Percentiles rank a stretch among this genome's conserved stretches.
These are phyloP conservation scores for Citrus mangshanensis DNA, from an alignment of 345 rosid species.

Conservation along the genomic window DNA sequence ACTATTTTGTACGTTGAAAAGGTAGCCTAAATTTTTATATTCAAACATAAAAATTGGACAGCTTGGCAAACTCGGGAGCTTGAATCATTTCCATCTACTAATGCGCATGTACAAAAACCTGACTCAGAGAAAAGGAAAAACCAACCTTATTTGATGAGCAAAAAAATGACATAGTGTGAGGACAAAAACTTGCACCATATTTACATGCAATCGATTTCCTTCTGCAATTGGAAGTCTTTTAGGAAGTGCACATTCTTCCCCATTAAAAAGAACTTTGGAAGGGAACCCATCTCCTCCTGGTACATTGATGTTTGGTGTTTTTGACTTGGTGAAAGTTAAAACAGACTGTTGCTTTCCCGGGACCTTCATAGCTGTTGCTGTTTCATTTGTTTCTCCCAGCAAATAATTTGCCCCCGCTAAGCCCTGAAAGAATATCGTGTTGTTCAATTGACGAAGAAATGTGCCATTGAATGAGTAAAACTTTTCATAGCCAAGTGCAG, in stretches of 20 bases:
- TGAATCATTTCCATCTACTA: background rate
- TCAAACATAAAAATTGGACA: background rate
- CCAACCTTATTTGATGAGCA: background rate
- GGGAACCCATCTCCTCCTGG: slow-evolving; percentile 45
- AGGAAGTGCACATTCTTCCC: slow-evolving; percentile 46
- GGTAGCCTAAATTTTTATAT: background rate
- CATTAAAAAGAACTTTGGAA: slow-evolving; percentile 37
- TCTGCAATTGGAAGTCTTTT: slow-evolving; percentile 12
- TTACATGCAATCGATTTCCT: background rate
- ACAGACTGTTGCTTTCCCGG: slow-evolving; percentile 54
- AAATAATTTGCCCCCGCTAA: slow-evolving; percentile 29
- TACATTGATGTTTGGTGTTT: slow-evolving; percentile 26
- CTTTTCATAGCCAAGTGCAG: slow-evolving; percentile 26
- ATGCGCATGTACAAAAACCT: background rate
- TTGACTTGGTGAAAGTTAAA: slow-evolving; percentile 36
- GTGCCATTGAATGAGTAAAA: slow-evolving; percentile 46
- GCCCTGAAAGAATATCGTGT: slow-evolving; percentile 37
- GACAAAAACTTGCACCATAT: background rate
- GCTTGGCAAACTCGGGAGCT: background rate
- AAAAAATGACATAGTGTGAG: background rate
- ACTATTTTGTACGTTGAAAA: background rate
- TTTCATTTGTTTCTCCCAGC: slow-evolving; percentile 30
- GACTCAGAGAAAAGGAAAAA: too few species aligned
- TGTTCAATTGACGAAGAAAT: slow-evolving; percentile 4
- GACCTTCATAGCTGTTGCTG: slow-evolving; percentile 29